A percentile compares a stretch with the other conserved stretches of the same genome.
Conservation (phyloP, 192 early-diverging fungal species). For the Dissophora ornata region DNA sequence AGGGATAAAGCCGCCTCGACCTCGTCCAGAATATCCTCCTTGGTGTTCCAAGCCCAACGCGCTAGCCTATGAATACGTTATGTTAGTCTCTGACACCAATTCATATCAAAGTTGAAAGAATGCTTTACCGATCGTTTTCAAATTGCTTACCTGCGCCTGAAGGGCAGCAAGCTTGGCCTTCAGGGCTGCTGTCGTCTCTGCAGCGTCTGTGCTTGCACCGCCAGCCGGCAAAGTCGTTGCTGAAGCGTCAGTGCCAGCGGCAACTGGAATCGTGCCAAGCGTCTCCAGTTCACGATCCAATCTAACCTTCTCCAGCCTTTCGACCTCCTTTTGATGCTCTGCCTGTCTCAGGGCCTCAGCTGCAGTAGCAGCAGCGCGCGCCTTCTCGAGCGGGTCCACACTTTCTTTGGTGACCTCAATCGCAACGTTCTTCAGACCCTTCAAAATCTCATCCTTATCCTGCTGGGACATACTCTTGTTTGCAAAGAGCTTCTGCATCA, state of each 20-base stretch:
- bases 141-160: conserved; percentile 66
- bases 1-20: conserved; percentile 31
- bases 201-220: conserved; percentile 14
- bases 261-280: background rate
- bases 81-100: background rate
- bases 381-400: conserved; percentile 39
- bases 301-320: conserved; percentile 48
- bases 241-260: background rate
- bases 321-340: conserved; percentile 48
- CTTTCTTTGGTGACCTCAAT: conserved; percentile 57
- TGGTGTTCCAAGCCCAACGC: conserved; percentile 35
- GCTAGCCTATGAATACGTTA: conserved; percentile 43
- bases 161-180: conserved; percentile 70
- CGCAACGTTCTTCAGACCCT: conserved; percentile 59
- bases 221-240: conserved; percentile 9
- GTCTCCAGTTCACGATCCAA: conserved; percentile 66
- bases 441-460: conserved; percentile 62
- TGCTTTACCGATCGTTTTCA: background rate
- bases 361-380: conserved; percentile 48
- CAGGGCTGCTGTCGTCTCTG: conserved; percentile 56
- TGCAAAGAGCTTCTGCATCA: conserved; percentile 67
- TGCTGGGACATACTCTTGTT: conserved; percentile 61
- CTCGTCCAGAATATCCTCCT: conserved; percentile 52
- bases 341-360: conserved; percentile 52
- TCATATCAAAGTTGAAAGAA: background rate